Percentiles rank a stretch among this genome's conserved stretches.
Evolutionary conservation across 164 flowering plant genomes (phyloP).

Genomic region (Vitis rotundifolia): DNA sequence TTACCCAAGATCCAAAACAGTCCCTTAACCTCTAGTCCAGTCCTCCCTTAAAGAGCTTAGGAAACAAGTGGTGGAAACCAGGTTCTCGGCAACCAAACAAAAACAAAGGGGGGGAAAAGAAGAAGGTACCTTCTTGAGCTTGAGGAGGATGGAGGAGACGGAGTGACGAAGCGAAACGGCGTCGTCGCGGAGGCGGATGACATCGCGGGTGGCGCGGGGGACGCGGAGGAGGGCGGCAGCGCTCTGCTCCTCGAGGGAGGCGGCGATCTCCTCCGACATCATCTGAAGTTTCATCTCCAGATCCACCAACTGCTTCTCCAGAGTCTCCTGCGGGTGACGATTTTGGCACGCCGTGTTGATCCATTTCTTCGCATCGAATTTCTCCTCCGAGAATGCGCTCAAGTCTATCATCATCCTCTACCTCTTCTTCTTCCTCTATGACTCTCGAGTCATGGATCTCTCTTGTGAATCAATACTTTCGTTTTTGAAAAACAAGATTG

Average conservation of each 20-base stretch:
- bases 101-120: background rate
- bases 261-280: slow-evolving; percentile 92
- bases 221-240: slow-evolving; percentile 82
- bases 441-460: no score
- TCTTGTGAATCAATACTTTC: no score
- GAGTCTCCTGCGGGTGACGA: slow-evolving; percentile 72
- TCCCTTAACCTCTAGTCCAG: no score
- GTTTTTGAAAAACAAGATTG: no score
- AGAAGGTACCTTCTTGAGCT: slow-evolving; percentile 72
- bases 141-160: slow-evolving; percentile 71
- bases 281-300: slow-evolving; percentile 98
- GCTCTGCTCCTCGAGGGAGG: slow-evolving; percentile 96
- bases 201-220: slow-evolving; percentile 96
- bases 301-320: slow-evolving; percentile 88
- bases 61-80: background rate
- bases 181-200: slow-evolving; percentile 90
- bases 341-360: slow-evolving; percentile 67
- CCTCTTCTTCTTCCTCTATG: no score
- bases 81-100: background rate
- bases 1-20: no score
- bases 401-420: slow-evolving; percentile 79
- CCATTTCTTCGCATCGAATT: slow-evolving; percentile 96
- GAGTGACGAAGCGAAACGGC: slow-evolving; percentile 80
- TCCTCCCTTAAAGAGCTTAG: no score
- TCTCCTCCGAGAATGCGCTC: slow-evolving; percentile 82